These are phyloP conservation scores for Penicillium fuscoglaucum DNA, from an alignment of 2,329 filamentous ascomycete genomes.

Conservation along the genomic window DNA sequence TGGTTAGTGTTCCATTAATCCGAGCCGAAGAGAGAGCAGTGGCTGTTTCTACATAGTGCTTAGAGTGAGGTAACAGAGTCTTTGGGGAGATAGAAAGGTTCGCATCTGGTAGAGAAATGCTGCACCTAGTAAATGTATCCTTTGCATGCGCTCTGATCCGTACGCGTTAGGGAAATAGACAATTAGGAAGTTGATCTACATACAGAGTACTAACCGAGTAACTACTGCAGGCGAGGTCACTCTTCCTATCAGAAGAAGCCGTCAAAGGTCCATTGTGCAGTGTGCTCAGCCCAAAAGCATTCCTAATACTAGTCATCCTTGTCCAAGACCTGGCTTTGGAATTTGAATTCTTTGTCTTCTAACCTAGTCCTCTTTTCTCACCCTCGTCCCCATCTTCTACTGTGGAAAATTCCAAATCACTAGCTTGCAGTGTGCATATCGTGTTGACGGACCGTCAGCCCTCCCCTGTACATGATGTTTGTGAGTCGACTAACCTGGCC, in stretches of 20 bases:
- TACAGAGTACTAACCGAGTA: background rate
- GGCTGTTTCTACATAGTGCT: no score
- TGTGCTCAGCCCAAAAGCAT: background rate
- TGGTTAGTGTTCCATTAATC: background rate
- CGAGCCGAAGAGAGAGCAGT: background rate
- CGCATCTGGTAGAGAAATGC: background rate
- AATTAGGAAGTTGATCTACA: background rate
- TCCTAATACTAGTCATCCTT: background rate
- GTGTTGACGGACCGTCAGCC: background rate
- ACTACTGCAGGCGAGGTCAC: no score
- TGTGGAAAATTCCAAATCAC: background rate
- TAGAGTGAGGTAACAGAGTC: background rate
- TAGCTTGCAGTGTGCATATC: background rate
- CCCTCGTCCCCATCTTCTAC: background rate
- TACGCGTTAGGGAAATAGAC: background rate
- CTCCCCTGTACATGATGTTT: constrained; percentile 10
- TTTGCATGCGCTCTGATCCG: no score
- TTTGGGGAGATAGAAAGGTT: background rate
- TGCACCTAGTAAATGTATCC: background rate
- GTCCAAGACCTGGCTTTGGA: background rate
- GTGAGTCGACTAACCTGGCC: background rate
- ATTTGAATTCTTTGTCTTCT: constrained; percentile 6
- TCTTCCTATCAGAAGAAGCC: background rate
- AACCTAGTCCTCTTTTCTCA: background rate
- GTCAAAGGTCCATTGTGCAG: background rate